Evolutionary conservation across 768 basidiomycete species (phyloP).

Genomic region (Lanmaoa pseudosensibilis): DNA sequence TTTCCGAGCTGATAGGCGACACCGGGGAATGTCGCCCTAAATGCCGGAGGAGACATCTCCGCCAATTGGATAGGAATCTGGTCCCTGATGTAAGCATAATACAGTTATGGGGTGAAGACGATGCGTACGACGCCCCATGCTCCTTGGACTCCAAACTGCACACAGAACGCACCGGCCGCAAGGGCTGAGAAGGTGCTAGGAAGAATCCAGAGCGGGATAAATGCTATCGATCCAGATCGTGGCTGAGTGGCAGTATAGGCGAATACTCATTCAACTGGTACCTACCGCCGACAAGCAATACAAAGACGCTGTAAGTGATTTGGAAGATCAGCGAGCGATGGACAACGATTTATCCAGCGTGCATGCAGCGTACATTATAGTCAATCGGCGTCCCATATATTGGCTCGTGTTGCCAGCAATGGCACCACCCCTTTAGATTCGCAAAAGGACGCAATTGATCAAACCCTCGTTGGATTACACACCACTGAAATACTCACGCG

Average conservation of each 20-base stretch:
- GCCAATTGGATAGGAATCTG: constrained; percentile 75
- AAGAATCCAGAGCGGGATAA: constrained; percentile 84
- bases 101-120: neutral
- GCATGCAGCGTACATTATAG: constrained; percentile 49
- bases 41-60: constrained; percentile 86
- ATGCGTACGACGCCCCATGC: constrained; percentile 81
- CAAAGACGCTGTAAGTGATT: constrained; percentile 16
- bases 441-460: neutral
- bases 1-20: constrained; percentile 85
- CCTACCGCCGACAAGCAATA: constrained; percentile 30
- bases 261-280: neutral
- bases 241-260: neutral
- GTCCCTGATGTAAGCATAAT: neutral
- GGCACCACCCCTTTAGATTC: constrained; percentile 53
- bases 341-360: neutral
- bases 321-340: neutral
- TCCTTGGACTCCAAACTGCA: constrained; percentile 88
- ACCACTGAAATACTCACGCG: constrained; percentile 30
- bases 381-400: constrained; percentile 79
- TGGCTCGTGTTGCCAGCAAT: constrained; percentile 75
- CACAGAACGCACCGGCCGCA: constrained; percentile 80
- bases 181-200: constrained; percentile 68
- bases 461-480: constrained; percentile 6
- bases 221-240: constrained; percentile 28
- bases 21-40: constrained; percentile 86